A percentile compares a stretch with the other conserved stretches of the same genome.
These are phyloP conservation scores for Mortierella sp. DNA, from an alignment of 371 early-diverging fungal species.

Conservation along the genomic window DNA sequence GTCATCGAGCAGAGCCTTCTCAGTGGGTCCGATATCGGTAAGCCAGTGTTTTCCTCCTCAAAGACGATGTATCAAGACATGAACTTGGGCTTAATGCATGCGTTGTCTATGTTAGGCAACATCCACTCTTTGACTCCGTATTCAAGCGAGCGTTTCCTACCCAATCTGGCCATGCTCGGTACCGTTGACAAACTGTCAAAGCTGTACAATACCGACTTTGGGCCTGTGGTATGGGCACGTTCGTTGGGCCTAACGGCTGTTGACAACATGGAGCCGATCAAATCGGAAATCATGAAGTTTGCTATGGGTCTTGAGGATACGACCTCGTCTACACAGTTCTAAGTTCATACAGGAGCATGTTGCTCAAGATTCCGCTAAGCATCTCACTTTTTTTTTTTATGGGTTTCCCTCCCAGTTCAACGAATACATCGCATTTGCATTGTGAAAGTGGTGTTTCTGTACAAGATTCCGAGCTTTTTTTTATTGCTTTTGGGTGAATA, in stretches of 20 bases:
- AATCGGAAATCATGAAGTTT: slow-evolving; percentile 74
- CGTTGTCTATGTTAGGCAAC: slow-evolving; percentile 50
- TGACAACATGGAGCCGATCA: slow-evolving; percentile 66
- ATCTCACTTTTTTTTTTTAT: too few relatives aligned
- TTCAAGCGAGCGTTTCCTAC: slow-evolving; percentile 78
- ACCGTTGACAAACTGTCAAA: slow-evolving; percentile 84
- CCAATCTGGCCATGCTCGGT: slow-evolving; percentile 87
- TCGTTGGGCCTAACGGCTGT: slow-evolving; percentile 75
- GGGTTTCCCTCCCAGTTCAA: too few relatives aligned
- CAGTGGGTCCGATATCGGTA: slow-evolving; percentile 87
- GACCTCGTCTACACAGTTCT: slow-evolving; percentile 1
- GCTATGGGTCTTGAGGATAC: slow-evolving; percentile 69
- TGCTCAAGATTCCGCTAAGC: not conserved
- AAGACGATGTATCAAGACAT: slow-evolving; percentile 9
- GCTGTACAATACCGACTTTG: slow-evolving; percentile 76
- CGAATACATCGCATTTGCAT: too few relatives aligned
- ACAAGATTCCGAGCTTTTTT: too few relatives aligned
- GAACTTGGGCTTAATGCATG: slow-evolving; percentile 4
- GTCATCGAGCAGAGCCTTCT: slow-evolving; percentile 70
- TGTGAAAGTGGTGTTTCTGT: not conserved
- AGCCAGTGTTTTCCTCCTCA: not conserved
- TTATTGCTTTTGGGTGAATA: not conserved
- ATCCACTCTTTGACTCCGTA: slow-evolving; percentile 77
- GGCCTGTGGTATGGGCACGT: slow-evolving; percentile 72
- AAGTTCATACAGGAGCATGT: not conserved